Evolutionary conservation across 495 filamentous ascomycete genomes (phyloP).

Genomic region (Penicillium robsamsonii): DNA sequence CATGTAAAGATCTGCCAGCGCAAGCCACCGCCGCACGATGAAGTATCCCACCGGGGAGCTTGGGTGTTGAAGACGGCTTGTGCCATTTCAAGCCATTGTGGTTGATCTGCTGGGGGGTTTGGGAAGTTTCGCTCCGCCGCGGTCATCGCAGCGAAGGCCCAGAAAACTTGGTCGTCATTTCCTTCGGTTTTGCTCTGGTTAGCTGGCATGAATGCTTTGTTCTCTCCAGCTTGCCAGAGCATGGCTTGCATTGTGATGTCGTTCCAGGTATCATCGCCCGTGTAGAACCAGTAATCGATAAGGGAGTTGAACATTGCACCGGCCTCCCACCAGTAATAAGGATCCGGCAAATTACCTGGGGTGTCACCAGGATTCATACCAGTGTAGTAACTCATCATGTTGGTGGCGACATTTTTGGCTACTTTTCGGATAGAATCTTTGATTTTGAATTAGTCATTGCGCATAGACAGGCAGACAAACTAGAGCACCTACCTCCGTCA

Average conservation of each 20-base stretch:
- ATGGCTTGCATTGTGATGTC: conserved; percentile 64
- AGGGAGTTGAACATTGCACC: conserved; percentile 74
- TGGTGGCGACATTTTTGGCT: conserved; percentile 39
- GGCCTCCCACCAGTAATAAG: conserved; percentile 84
- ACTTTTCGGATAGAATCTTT: conserved; percentile 50
- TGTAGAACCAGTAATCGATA: conserved; percentile 82
- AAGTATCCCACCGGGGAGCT: conserved; percentile 65
- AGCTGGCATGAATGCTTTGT: conserved; percentile 70
- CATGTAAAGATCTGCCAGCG: conserved; percentile 82
- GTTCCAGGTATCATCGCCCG: conserved; percentile 73
- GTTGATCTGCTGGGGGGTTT: conserved; percentile 50
- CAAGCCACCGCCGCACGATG: conserved; percentile 67
- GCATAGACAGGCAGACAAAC: not conserved
- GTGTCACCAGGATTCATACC: conserved; percentile 67
- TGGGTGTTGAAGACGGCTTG: conserved; percentile 80
- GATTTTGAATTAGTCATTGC: not conserved
- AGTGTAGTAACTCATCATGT: conserved; percentile 62
- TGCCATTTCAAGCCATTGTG: conserved; percentile 77
- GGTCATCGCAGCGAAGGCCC: conserved; percentile 78
- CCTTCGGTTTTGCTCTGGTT: conserved; percentile 77
- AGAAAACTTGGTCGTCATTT: conserved; percentile 87
- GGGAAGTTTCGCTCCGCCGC: conserved; percentile 79
- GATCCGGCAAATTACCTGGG: conserved; percentile 69
- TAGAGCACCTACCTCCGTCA: conserved; percentile 14
- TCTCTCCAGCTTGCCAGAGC: conserved; percentile 65